Base-by-base conservation (phyloP, 1,284 basidiomycete genomes). In the Austropuccinia psidii region DNA sequence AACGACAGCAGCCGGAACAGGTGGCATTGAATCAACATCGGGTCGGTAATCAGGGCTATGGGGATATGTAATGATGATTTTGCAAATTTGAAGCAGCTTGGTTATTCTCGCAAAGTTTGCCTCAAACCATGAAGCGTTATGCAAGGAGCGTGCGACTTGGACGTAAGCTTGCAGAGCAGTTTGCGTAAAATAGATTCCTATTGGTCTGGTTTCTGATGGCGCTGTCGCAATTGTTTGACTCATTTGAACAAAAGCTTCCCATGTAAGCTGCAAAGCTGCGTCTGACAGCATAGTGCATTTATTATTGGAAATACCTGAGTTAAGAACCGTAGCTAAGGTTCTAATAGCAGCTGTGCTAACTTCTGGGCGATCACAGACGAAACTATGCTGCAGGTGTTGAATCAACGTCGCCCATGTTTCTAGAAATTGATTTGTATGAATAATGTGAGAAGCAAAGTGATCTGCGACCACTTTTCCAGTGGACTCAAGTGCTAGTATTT, bases 21-120 rank as follows among this genome's bases (percentile, higher is more conserved):
- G 91, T 24, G 90, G 88, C 73, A 96, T 83, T 47, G 83, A 82
- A 78, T 97, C 93, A 58, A 92, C 84, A 79, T 98, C 94, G 4
- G 90, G 88, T 58, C 91, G 84, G 79, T 91, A 93, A 79, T 95
- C 92, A 4, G 89, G 87, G 0, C 91, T 94, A 74, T 84, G 84
- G 0, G 87, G 83, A 79, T 96, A 97, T 0, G 89, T 90, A 75
- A 95, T 83, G 58, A 91, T 85, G 4, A 86, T 87, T 83, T 92
- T 92, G 68, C 95, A 81, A 60, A 93, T 89, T 15, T 82, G 82
- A 83, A 94, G 88, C 47, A 97, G 82, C 13, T 86, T 84, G 2
- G 84, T 84, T 50, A 91, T 82, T 33, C 87, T 85, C 19, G 85
- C 82, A 21, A 90, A 79, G 31, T 84, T 80, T 89, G 87, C 90